phyloP scores from a whole-genome alignment of 2,329 filamentous ascomycete genomes.

The Xylaria sp. region DNA sequence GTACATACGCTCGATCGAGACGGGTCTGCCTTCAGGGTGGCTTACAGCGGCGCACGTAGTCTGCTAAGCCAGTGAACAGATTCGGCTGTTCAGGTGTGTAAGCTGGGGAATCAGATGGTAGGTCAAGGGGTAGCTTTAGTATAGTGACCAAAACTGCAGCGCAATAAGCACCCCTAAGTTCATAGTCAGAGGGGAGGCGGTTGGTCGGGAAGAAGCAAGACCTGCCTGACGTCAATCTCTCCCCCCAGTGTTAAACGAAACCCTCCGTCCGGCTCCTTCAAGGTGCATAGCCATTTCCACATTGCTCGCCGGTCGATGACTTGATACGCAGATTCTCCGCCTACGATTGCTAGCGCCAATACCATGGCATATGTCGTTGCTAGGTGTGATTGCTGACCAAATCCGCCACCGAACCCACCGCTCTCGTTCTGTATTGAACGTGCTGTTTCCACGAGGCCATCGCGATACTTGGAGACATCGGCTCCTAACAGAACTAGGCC shows the following conservation, averaged over 20 bases:
- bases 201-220: constrained; percentile 35
- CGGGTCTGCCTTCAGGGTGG: constrained; percentile 44
- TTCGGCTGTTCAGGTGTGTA: constrained; percentile 69
- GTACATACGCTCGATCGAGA: constrained; percentile 35
- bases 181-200: constrained; percentile 39
- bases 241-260: constrained; percentile 88
- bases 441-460: constrained; percentile 78
- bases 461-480: constrained; percentile 73
- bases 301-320: constrained; percentile 83
- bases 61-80: constrained; percentile 77
- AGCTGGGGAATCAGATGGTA: constrained; percentile 78
- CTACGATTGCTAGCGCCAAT: constrained; percentile 81
- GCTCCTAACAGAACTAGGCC: constrained; percentile 80
- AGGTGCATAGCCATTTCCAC: constrained; percentile 88
- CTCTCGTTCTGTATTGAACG: constrained; percentile 81
- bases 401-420: constrained; percentile 94
- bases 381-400: constrained; percentile 87
- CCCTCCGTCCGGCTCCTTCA: constrained; percentile 90
- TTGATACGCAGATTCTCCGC: constrained; percentile 76
- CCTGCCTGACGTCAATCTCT: constrained; percentile 90
- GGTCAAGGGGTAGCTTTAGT: constrained; percentile 81
- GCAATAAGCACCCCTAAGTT: constrained; percentile 84
- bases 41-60: constrained; percentile 84
- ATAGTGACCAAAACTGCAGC: constrained; percentile 85
- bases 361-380: constrained; percentile 89